These are phyloP conservation scores for Cerioporus squamosus DNA, from an alignment of 1,284 basidiomycete species.

Conservation along the genomic window DNA sequence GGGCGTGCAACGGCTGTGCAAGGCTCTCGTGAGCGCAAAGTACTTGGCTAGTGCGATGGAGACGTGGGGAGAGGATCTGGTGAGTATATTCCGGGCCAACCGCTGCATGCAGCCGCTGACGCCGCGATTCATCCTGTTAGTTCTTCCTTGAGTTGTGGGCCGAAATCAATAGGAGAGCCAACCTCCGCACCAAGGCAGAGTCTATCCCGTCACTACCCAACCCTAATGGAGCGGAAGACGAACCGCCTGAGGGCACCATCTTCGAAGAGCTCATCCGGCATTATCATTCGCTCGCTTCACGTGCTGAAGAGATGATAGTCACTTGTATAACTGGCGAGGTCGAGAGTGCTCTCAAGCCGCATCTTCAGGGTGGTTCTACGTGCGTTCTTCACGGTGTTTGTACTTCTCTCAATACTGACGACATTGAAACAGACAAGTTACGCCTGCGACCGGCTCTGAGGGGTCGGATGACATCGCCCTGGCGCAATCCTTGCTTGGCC, in stretches of 20 bases:
- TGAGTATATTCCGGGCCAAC: slow-evolving; percentile 33
- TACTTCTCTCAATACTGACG: not conserved
- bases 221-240: slow-evolving; percentile 38
- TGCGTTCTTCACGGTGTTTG: slow-evolving; percentile 3
- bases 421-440: slow-evolving; percentile 27
- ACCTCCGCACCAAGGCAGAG: slow-evolving; percentile 56
- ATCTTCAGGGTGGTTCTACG: slow-evolving; percentile 41
- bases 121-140: slow-evolving; percentile 41
- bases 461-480: slow-evolving; percentile 52
- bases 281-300: slow-evolving; percentile 62
- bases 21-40: slow-evolving; percentile 80
- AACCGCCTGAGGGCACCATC: slow-evolving; percentile 63
- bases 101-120: not conserved
- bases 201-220: slow-evolving; percentile 55
- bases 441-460: slow-evolving; percentile 13
- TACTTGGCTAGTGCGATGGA: slow-evolving; percentile 73
- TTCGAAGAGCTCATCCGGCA: slow-evolving; percentile 75
- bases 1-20: slow-evolving; percentile 80
- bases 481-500: slow-evolving; percentile 69
- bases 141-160: slow-evolving; percentile 90
- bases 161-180: slow-evolving; percentile 67
- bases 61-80: slow-evolving; percentile 86
- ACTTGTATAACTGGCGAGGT: slow-evolving; percentile 82
- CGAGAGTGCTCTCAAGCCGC: slow-evolving; percentile 71
- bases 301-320: slow-evolving; percentile 87